Evolutionary conservation across 176 grass and related monocot genomes (phyloP).

Genomic region (Metroxylon sagu): DNA sequence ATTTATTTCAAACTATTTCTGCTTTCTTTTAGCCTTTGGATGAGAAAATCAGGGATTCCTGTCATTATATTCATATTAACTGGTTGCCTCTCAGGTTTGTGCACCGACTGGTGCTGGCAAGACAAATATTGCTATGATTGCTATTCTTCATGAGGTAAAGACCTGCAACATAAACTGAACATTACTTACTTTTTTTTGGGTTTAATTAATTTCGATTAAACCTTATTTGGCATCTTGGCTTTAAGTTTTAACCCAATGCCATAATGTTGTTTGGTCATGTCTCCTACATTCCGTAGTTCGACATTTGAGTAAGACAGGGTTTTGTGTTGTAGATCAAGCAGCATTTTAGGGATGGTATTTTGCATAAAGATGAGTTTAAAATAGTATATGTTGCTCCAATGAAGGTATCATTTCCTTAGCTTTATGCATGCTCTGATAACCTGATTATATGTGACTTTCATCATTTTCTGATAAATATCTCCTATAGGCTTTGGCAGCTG

Average conservation of each 20-base stretch:
- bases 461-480: slow-evolving; percentile 24
- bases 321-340: slow-evolving; percentile 74
- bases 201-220: too few relatives aligned
- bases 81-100: slow-evolving; percentile 66
- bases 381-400: slow-evolving; percentile 99
- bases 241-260: not conserved
- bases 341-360: slow-evolving; percentile 84
- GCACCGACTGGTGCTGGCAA: slow-evolving; percentile 98
- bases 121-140: slow-evolving; percentile 99
- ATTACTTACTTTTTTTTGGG: too few relatives aligned
- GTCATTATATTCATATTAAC: slow-evolving; percentile 3
- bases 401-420: slow-evolving; percentile 55
- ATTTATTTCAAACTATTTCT: too few relatives aligned
- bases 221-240: too few relatives aligned
- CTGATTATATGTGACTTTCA: slow-evolving; percentile 1
- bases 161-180: not conserved
- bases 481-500: slow-evolving; percentile 81
- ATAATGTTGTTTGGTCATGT: slow-evolving; percentile 4
- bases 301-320: not conserved
- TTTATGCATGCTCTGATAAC: slow-evolving; percentile 2
- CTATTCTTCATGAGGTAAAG: slow-evolving; percentile 88
- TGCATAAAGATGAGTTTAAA: slow-evolving; percentile 97
- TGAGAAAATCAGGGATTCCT: not conserved
- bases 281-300: not conserved
- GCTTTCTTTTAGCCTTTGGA: slow-evolving; percentile 14